Evolutionary conservation across 2,329 filamentous ascomycete genomes (phyloP).

Genomic region (Beauveria sp.): DNA sequence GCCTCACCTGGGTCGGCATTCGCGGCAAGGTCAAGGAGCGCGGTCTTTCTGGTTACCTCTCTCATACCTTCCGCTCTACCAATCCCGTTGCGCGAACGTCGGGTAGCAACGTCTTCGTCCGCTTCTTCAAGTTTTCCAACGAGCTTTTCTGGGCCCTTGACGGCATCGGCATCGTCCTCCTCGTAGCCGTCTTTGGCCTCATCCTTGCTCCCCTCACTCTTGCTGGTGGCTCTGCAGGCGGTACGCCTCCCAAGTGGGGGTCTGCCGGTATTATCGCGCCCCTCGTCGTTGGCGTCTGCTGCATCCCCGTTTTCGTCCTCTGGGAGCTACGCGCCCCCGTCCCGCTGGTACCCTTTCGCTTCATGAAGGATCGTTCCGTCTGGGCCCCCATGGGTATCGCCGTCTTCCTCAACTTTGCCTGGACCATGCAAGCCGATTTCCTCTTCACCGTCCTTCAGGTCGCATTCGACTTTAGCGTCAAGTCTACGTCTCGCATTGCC

Average conservation of each 20-base stretch:
- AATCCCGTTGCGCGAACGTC: slow-evolving; percentile 14
- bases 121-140: slow-evolving; percentile 18
- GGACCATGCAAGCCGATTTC: slow-evolving; percentile 57
- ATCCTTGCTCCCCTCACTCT: slow-evolving; percentile 38
- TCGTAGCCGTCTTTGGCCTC: slow-evolving; percentile 39
- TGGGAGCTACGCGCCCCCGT: slow-evolving; percentile 41
- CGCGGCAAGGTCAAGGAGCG: slow-evolving; percentile 38
- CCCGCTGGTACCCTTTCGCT: slow-evolving; percentile 51
- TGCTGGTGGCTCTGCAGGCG: slow-evolving; percentile 29
- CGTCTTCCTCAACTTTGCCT: slow-evolving; percentile 47
- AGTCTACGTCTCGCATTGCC: slow-evolving; percentile 49
- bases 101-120: background rate
- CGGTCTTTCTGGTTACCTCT: slow-evolving; percentile 36
- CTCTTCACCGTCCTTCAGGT: slow-evolving; percentile 56
- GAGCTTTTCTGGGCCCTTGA: slow-evolving; percentile 42
- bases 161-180: slow-evolving; percentile 35
- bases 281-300: slow-evolving; percentile 37
- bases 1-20: slow-evolving; percentile 40
- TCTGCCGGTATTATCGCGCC: slow-evolving; percentile 34
- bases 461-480: slow-evolving; percentile 51
- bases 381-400: slow-evolving; percentile 57
- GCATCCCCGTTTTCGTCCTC: slow-evolving; percentile 43
- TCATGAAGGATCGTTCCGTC: slow-evolving; percentile 56
- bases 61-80: slow-evolving; percentile 25
- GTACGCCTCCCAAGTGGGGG: slow-evolving; percentile 28